Evolutionary conservation across 768 basidiomycete species (phyloP).

Genomic region (Leccinum boreale): DNA sequence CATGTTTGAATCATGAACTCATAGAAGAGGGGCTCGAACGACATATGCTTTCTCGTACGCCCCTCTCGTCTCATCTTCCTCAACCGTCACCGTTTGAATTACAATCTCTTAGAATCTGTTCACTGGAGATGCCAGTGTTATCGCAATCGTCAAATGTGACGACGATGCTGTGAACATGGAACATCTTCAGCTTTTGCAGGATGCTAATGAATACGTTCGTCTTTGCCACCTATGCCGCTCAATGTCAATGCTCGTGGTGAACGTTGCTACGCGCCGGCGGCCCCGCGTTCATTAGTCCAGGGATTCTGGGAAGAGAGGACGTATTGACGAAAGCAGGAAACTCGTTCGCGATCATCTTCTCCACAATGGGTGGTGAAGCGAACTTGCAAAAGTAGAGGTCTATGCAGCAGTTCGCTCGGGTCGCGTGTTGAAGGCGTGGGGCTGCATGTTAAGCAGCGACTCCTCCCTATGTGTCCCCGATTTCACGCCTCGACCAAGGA

Average conservation of each 20-base stretch:
- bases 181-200: slow-evolving; percentile 31
- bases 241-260: slow-evolving; percentile 37
- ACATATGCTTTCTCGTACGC: too few species aligned
- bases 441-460: slow-evolving; percentile 27
- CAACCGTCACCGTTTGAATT: too few species aligned
- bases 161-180: slow-evolving; percentile 11
- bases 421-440: slow-evolving; percentile 45
- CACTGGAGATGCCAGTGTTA: too few species aligned
- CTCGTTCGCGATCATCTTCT: slow-evolving; percentile 35
- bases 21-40: too few species aligned
- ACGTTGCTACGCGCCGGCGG: slow-evolving; percentile 17
- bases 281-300: not conserved
- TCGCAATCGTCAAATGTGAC: too few species aligned
- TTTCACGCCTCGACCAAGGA: slow-evolving; percentile 13
- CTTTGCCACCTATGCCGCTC: slow-evolving; percentile 37
- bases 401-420: slow-evolving; percentile 7
- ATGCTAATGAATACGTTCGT: slow-evolving; percentile 23
- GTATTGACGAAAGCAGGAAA: slow-evolving; percentile 8
- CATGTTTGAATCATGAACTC: too few species aligned
- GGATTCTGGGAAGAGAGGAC: not conserved
- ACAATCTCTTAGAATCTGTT: too few species aligned
- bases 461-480: slow-evolving; percentile 16
- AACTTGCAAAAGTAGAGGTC: slow-evolving; percentile 21
- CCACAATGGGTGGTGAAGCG: slow-evolving; percentile 37
- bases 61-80: too few species aligned